phyloP scores from a whole-genome alignment of 2,329 filamentous ascomycete genomes.

The Monosporascus ibericus region DNA sequence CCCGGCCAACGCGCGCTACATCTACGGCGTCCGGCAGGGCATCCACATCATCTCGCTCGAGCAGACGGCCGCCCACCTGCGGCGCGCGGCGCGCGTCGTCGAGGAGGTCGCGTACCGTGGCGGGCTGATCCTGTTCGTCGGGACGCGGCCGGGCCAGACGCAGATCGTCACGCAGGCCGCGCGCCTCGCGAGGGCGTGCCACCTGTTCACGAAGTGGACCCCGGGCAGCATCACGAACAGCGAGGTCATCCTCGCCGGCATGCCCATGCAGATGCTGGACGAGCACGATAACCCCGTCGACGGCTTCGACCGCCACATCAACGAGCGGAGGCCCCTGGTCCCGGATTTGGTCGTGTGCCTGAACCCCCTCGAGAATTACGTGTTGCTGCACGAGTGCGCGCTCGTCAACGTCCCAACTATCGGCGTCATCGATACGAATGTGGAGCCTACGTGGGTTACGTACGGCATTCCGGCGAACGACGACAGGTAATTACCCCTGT shows the following conservation, averaged over 20 bases:
- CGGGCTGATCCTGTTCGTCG: constrained; percentile 85
- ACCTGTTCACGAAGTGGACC: constrained; percentile 89
- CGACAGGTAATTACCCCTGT: constrained; percentile 57
- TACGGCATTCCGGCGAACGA: constrained; percentile 97
- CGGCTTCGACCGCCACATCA: constrained; percentile 62
- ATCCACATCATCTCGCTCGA: constrained; percentile 94
- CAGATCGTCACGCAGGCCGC: constrained; percentile 77
- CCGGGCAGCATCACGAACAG: constrained; percentile 90
- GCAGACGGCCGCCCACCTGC: constrained; percentile 77
- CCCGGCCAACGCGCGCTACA: constrained; percentile 87
- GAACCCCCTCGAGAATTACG: constrained; percentile 89
- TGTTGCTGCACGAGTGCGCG: constrained; percentile 85
- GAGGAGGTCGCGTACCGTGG: constrained; percentile 77
- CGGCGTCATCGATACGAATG: constrained; percentile 89
- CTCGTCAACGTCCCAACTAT: constrained; percentile 87
- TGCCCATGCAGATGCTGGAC: constrained; percentile 69
- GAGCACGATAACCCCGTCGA: constrained; percentile 55
- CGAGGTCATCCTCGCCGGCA: constrained; percentile 73
- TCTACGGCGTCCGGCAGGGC: constrained; percentile 81
- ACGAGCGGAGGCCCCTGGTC: constrained; percentile 59
- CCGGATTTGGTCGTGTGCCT: constrained; percentile 90
- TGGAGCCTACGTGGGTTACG: constrained; percentile 87
- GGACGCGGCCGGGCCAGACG: constrained; percentile 77
- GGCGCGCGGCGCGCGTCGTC: constrained; percentile 89
- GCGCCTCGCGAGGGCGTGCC: constrained; percentile 69